Base-by-base conservation (phyloP, 2,329 filamentous ascomycete genomes). In the Chalara sp. region DNA sequence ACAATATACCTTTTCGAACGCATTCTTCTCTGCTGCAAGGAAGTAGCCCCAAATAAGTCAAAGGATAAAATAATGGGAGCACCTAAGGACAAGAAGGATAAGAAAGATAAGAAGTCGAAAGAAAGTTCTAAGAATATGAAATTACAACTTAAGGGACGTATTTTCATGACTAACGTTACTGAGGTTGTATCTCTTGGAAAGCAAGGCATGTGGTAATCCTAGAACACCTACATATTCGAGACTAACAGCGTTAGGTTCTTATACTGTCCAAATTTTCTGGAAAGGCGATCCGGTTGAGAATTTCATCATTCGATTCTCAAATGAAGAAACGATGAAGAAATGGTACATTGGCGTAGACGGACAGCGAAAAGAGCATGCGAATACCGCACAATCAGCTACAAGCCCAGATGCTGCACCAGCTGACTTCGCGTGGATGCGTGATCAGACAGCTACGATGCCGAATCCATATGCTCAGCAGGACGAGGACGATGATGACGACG, bases 121-220 rank as follows among this genome's bases (percentile, higher is more conserved):
- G 82, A 81, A 64, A 78, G 76, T 69, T 6, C 77, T 81, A 52
- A 88, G 83, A 67, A 65, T 69, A 44, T 86, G 41, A 96, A 92
- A 69, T 76, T 97, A 54, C 91, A 96, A 69, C 78, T 99, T 32
- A 99, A 99, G 70, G 93, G 93, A 39, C 83, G 93, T 47, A 99
- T 99, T 62, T 97, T 96, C 72, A 97, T 99, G 91, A 90, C 91
- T 60, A 99, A 99, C 64, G 92, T 99, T 49, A 97, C 91, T 39
- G 89, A 96, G 67, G 85, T 96, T n/a, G 76, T 96, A 41, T 91
- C 87, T 13, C 76, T 93, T 53, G 83, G 86, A 46, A 96, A 91
- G 68, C 88, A 89, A 69, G 90, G 91, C 95, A 80, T 79, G 28
- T 32, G 48, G 56, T 39, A 42, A 29, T 37, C n/a, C 8, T 37